Evolutionary conservation across 208 protist genomes (phyloP), one percentile per base, ranked within the genome.

Genomic region (Phytomonas francai): DNA sequence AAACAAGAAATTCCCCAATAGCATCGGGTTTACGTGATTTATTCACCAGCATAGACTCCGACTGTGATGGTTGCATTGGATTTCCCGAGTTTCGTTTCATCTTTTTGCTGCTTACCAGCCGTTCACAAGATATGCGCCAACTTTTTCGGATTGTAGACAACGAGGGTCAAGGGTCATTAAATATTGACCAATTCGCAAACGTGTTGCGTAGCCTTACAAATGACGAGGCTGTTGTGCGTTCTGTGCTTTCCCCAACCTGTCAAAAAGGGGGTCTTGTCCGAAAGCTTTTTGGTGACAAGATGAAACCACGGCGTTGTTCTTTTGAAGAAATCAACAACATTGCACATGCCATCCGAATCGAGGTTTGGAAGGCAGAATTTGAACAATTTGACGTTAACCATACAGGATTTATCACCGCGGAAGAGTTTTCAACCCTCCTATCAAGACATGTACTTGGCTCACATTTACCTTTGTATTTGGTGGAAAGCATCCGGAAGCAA

Each of bases 281-380:
- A 8, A 54, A 67, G 6, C 86, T 92, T 30, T 94, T 96, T 60
- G 88, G 87, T 11, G 73, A 71, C 49, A 74, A 76, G 6, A 63
- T 68, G 42, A 60, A 68, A 28, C 65, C 76, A 19, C 49, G 72
- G 11, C 71, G 65, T 45, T 92, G 84, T 68, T 69, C 80, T 6
- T 84, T 79, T 63, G 58, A 73, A 2, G 79, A 89, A 45, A 66
- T 96, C 31, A 30, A n/a, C 27, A 63, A 67, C n/a, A 49, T 87
- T 6, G 81, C 92, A 25, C 70, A 86, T 33, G 36, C 39, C 34
- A 70, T 96, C 51, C 80, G 85, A 16, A 67, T 73, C n/a, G 86
- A 81, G 57, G 73, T 96, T 22, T 94, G 88, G 91, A 83, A 77
- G 49, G 83, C 88, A 0, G 88, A 96, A 74, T 96, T 96, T 63